Base-by-base conservation (phyloP, 495 filamentous ascomycete species). In the Lasiosphaeriaceae sp. region DNA sequence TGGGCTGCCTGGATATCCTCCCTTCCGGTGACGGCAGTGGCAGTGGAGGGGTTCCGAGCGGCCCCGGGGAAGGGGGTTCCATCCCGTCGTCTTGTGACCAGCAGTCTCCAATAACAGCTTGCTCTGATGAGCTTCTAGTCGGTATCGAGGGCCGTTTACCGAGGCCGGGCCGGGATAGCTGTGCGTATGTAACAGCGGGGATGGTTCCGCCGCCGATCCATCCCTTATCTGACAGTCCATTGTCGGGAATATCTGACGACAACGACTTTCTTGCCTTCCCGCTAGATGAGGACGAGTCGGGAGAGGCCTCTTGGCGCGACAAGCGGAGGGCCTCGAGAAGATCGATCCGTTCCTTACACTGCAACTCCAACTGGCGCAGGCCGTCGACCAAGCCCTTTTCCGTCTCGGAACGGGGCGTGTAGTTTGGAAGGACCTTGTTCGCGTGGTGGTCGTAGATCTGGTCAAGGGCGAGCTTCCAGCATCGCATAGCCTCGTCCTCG, bases 321-420 rank as follows among this genome's bases (percentile, higher is more conserved):
- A 86, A 73, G 45, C 83, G 81, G 51, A 97, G 77, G 22, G 92
- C 88, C 59, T 93, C 88, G 16, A 98, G 77, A 17, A 97, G 78
- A 69, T 94, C 91, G 48, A 96, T 90, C 47, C 90, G 83, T 73
- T 97, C 92, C 69, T 95, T 94, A 74, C 91, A 96, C 76, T 97
- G 92, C 64, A 92, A 67, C 66, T 97, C 91, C 67, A 98, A 82
- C 54, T 87, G 81, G 54, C 83, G 81, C 53, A 98, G 74, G 55
- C 90, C 92, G 29, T 92, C 89, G 47, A 90, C 81, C 44, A 97
- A 75, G 6, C 87, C 84, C 56, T 83, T 87, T 63, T 98, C 95
- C 1, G 92, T 95, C 72, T 96, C 92, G 52, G 84, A 84, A 60
- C 83, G 86, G 16, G 90, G 89, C 7, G 78, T 78, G 66, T 89